These are phyloP conservation scores for Termitomyces sp. DNA, from an alignment of 768 basidiomycete genomes.

Conservation along the genomic window DNA sequence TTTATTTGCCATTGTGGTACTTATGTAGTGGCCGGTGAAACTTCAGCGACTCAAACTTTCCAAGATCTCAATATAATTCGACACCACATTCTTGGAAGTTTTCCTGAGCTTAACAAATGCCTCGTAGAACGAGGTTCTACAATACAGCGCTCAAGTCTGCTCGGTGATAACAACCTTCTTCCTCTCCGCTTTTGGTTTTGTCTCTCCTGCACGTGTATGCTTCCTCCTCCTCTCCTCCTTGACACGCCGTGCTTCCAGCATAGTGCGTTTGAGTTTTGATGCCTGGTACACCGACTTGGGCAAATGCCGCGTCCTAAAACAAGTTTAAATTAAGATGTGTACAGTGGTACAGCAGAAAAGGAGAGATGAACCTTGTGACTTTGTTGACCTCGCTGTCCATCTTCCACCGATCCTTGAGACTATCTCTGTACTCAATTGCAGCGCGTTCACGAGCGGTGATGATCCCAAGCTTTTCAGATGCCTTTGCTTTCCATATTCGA, in stretches of 20 bases:
- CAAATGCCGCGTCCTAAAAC: conserved; percentile 67
- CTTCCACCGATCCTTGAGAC: conserved; percentile 86
- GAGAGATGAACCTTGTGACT: conserved; percentile 63
- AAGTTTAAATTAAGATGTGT: conserved; percentile 6
- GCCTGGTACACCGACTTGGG: conserved; percentile 92
- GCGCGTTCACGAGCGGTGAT: conserved; percentile 88
- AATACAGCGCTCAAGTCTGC: conserved; percentile 48
- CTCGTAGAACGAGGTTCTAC: background rate
- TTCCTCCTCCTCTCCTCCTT: conserved; percentile 92
- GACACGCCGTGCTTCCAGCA: conserved; percentile 85
- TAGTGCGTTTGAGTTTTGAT: conserved; percentile 82
- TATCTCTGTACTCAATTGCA: conserved; percentile 88
- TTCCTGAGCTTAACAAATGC: too few species aligned
- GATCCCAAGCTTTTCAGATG: conserved; percentile 88
- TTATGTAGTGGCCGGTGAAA: too few species aligned
- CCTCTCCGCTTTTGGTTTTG: conserved; percentile 87
- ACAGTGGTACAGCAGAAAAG: conserved; percentile 1
- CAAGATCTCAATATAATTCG: too few species aligned
- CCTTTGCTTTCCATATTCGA: conserved; percentile 92
- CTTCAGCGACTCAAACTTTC: too few species aligned
- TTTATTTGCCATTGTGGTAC: conserved; percentile 35
- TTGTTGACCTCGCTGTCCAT: conserved; percentile 78
- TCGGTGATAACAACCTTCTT: conserved; percentile 84
- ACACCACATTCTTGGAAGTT: too few species aligned
- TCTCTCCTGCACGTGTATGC: conserved; percentile 83